These are phyloP conservation scores for Cladorrhinum sp. DNA, from an alignment of 2,329 filamentous ascomycete species.

Conservation along the genomic window DNA sequence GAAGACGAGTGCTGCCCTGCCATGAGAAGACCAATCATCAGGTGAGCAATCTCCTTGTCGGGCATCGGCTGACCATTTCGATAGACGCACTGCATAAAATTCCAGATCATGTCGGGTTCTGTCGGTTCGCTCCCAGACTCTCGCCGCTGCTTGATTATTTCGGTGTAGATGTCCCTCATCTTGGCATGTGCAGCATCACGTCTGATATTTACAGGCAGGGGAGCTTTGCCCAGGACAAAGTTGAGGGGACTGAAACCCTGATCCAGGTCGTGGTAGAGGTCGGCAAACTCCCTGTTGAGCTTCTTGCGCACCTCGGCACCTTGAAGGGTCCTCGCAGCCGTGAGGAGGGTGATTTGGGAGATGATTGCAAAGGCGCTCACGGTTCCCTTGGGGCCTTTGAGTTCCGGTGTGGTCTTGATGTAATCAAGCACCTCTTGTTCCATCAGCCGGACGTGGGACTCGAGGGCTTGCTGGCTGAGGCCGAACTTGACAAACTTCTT, in stretches of 20 bases:
- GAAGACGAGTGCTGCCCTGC: constrained; percentile 77
- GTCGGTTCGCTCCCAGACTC: constrained; percentile 36
- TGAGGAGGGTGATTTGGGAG: constrained; percentile 75
- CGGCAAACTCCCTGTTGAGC: constrained; percentile 67
- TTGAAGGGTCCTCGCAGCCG: constrained; percentile 70
- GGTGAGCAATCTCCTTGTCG: constrained; percentile 72
- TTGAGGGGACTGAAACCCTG: constrained; percentile 74
- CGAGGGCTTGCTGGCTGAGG: constrained; percentile 60
- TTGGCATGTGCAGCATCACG: constrained; percentile 69
- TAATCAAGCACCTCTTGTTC: constrained; percentile 64
- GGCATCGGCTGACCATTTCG: constrained; percentile 66
- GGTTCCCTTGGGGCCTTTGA: constrained; percentile 56
- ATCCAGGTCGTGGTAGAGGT: constrained; percentile 74
- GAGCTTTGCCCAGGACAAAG: constrained; percentile 74
- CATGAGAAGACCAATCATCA: constrained; percentile 83
- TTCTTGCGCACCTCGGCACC: constrained; percentile 69
- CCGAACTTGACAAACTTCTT: constrained; percentile 76
- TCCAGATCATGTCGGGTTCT: constrained; percentile 68
- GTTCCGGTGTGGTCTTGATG: constrained; percentile 50
- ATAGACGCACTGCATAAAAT: constrained; percentile 71
- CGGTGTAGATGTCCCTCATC: constrained; percentile 68
- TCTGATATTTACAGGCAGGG: constrained; percentile 68
- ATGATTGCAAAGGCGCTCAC: constrained; percentile 64
- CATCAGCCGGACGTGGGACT: constrained; percentile 66
- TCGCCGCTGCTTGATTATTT: constrained; percentile 64